phyloP scores from a whole-genome alignment of 2,329 filamentous ascomycete species.

The Colletotrichum neosansevieriae region DNA sequence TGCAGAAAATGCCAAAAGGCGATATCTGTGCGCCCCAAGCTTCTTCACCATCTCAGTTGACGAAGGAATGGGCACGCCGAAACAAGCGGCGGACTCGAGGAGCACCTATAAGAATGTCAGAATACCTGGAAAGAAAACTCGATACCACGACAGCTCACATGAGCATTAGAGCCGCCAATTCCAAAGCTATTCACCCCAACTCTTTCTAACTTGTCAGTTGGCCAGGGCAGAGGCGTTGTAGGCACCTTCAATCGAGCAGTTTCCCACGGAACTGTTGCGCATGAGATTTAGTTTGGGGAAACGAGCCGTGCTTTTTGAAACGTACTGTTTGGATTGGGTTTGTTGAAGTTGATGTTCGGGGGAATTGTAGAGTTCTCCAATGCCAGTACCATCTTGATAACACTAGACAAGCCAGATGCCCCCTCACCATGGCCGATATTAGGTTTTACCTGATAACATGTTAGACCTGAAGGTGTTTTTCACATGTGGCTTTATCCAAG shows the following conservation, averaged over 20 bases:
- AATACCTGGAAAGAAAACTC: not conserved
- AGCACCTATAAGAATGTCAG: constrained; percentile 11
- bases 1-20: constrained; percentile 24
- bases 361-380: constrained; percentile 55
- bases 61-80: not conserved
- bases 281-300: not conserved
- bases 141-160: constrained; percentile 37
- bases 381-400: constrained; percentile 58
- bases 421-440: constrained; percentile 60
- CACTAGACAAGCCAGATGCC: constrained; percentile 54
- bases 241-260: constrained; percentile 48
- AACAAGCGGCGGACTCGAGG: constrained; percentile 31
- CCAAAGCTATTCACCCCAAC: constrained; percentile 50
- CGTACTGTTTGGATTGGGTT: constrained; percentile 45
- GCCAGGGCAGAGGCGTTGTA: constrained; percentile 48
- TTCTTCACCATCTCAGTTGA: not conserved
- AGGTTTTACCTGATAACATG: constrained; percentile 47
- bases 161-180: constrained; percentile 52
- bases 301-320: too few species aligned
- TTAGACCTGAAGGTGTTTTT: not conserved
- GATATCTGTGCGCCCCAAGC: not conserved
- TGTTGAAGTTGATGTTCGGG: constrained; percentile 53
- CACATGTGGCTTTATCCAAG: too few species aligned
- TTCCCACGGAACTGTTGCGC: constrained; percentile 39
- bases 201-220: constrained; percentile 42